Evolutionary conservation across 208 protist genomes (phyloP).

Genomic region (Trypanosoma melophagium): DNA sequence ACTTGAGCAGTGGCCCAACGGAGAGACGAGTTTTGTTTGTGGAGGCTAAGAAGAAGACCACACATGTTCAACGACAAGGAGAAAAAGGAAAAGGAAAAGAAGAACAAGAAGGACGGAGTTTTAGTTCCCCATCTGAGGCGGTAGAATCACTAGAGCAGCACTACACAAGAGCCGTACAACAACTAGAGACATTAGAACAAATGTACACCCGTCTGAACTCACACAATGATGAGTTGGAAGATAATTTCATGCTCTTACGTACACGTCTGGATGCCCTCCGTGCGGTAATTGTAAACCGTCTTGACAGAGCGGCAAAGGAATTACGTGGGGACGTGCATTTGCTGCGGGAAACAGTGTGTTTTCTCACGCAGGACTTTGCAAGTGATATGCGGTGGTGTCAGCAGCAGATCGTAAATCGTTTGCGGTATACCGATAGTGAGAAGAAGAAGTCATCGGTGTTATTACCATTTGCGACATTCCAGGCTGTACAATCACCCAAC

Average conservation of each 20-base stretch:
- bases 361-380: conserved; percentile 41
- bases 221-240: conserved; percentile 43
- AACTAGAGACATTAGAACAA: conserved; percentile 30
- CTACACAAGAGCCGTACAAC: conserved; percentile 35
- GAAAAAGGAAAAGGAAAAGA: not conserved
- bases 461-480: not conserved
- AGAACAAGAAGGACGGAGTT: not conserved
- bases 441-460: not conserved
- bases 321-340: conserved; percentile 37
- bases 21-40: too few relatives aligned
- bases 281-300: conserved; percentile 20
- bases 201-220: conserved; percentile 33
- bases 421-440: not conserved
- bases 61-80: not conserved
- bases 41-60: too few relatives aligned
- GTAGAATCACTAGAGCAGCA: conserved; percentile 48
- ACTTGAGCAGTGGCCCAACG: not conserved
- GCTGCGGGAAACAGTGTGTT: conserved; percentile 41
- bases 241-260: conserved; percentile 28
- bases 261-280: conserved; percentile 20
- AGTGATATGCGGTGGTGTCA: conserved; percentile 21
- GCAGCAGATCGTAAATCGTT: not conserved
- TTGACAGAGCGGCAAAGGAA: conserved; percentile 41
- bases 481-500: too few relatives aligned
- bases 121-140: conserved; percentile 36